phyloP scores from a whole-genome alignment of 2,329 filamentous ascomycete species.

The Camillea tinctor region DNA sequence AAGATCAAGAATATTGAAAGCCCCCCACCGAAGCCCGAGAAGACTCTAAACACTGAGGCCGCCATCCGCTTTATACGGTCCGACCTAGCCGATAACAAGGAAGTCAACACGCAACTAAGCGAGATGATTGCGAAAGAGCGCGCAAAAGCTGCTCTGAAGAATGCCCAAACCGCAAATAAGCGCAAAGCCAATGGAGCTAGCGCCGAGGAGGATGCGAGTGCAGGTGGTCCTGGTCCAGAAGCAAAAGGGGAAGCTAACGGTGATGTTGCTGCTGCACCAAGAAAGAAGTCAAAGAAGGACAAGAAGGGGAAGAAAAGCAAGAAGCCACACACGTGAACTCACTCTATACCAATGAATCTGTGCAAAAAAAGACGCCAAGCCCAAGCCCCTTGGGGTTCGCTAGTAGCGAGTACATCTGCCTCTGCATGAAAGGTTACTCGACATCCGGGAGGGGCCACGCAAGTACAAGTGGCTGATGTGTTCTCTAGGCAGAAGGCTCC shows the following conservation, averaged over 20 bases:
- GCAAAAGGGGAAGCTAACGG: constrained; percentile 42
- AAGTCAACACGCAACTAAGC: constrained; percentile 50
- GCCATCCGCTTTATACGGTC: constrained; percentile 80
- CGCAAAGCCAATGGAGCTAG: constrained; percentile 28
- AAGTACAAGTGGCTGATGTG: not conserved
- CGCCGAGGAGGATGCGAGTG: constrained; percentile 20
- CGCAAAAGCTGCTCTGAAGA: constrained; percentile 50
- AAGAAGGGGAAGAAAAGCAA: constrained; percentile 23
- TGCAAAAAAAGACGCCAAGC: not conserved
- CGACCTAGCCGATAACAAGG: constrained; percentile 61
- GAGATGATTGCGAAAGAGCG: constrained; percentile 58
- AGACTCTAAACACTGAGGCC: constrained; percentile 69
- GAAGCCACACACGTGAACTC: not conserved
- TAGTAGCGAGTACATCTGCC: not conserved
- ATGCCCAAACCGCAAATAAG: constrained; percentile 36
- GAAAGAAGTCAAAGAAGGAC: constrained; percentile 38
- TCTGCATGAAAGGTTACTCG: not conserved
- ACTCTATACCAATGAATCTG: not conserved
- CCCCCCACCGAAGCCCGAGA: constrained; percentile 51
- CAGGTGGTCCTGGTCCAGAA: constrained; percentile 15
- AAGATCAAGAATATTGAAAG: constrained; percentile 82
- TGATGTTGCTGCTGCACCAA: constrained; percentile 35
- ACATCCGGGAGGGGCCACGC: not conserved
- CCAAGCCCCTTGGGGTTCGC: constrained; percentile 7
- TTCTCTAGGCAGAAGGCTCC: too few species aligned